phyloP scores from a whole-genome alignment of 2,329 filamentous ascomycete genomes.

The Colletotrichum paranaense region DNA sequence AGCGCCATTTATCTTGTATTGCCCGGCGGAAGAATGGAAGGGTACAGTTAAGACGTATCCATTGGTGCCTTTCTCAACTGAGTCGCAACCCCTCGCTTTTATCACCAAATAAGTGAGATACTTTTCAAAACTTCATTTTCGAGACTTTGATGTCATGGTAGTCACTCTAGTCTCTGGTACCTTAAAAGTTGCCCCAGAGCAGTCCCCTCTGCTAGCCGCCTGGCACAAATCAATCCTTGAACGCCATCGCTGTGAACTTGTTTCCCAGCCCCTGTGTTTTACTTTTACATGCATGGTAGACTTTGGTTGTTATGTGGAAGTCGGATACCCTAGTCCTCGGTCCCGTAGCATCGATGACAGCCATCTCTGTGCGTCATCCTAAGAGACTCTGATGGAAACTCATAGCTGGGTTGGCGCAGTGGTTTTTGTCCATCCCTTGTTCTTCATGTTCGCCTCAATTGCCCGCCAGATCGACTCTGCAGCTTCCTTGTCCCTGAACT shows the following conservation, averaged over 20 bases:
- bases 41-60: background rate
- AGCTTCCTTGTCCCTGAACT: slow-evolving; percentile 91
- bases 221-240: slow-evolving; percentile 13
- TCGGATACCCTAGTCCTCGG: background rate
- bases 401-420: slow-evolving; percentile 62
- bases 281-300: slow-evolving; percentile 14
- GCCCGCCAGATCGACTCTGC: slow-evolving; percentile 93
- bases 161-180: background rate
- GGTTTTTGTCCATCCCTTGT: slow-evolving; percentile 84
- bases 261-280: slow-evolving; percentile 29
- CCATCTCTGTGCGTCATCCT: background rate
- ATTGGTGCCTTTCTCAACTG: background rate
- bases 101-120: background rate
- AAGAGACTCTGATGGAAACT: background rate
- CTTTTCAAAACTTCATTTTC: background rate
- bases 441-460: slow-evolving; percentile 89
- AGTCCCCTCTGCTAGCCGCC: background rate
- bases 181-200: background rate
- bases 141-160: background rate
- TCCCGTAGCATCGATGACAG: background rate
- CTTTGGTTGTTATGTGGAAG: background rate
- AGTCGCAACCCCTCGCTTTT: background rate
- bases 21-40: too few relatives aligned
- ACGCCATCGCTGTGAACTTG: slow-evolving; percentile 33
- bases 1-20: background rate